Percentiles rank a stretch among this genome's conserved stretches.
phyloP scores from a whole-genome alignment of 1,284 basidiomycete genomes.

The Ganoderma multipileum region DNA sequence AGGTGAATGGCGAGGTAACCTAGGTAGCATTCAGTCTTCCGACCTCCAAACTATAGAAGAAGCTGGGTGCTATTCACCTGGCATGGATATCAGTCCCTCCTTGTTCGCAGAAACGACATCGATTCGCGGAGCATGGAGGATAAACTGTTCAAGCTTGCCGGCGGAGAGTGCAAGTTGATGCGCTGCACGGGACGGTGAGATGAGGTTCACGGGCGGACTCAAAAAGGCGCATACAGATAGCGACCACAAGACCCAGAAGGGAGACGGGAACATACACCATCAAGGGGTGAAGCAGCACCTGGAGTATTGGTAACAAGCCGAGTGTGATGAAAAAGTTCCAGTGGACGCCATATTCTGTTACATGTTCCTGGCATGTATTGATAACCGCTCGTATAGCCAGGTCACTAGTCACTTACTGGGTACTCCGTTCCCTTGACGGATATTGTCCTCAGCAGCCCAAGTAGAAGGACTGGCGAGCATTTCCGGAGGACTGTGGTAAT shows the following conservation, averaged over 20 bases:
- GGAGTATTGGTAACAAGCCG: conserved; percentile 79
- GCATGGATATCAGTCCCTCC: conserved; percentile 86
- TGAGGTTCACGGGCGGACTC: not conserved
- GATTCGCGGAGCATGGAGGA: conserved; percentile 67
- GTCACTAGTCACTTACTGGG: conserved; percentile 64
- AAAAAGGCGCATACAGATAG: conserved; percentile 37
- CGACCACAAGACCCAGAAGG: conserved; percentile 69
- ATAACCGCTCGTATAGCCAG: too few species aligned
- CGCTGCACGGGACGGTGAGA: conserved; percentile 46
- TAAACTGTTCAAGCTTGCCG: conserved; percentile 65
- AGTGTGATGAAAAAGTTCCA: conserved; percentile 99
- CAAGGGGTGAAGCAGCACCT: conserved; percentile 74
- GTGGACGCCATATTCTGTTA: conserved; percentile 94
- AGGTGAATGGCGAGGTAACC: conserved; percentile 94
- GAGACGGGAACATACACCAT: conserved; percentile 66
- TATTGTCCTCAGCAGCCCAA: conserved; percentile 83
- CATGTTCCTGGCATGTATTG: conserved; percentile 79
- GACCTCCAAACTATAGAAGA: not conserved
- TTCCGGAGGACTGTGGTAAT: conserved; percentile 58
- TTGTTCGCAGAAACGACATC: conserved; percentile 86
- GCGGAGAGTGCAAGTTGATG: conserved; percentile 74
- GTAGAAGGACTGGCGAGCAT: conserved; percentile 69
- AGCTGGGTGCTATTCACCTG: conserved; percentile 52
- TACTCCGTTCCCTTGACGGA: conserved; percentile 95
- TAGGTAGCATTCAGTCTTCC: conserved; percentile 42